Conservation (phyloP, 2,329 filamentous ascomycete genomes). For the Alternaria brassicicola region DNA sequence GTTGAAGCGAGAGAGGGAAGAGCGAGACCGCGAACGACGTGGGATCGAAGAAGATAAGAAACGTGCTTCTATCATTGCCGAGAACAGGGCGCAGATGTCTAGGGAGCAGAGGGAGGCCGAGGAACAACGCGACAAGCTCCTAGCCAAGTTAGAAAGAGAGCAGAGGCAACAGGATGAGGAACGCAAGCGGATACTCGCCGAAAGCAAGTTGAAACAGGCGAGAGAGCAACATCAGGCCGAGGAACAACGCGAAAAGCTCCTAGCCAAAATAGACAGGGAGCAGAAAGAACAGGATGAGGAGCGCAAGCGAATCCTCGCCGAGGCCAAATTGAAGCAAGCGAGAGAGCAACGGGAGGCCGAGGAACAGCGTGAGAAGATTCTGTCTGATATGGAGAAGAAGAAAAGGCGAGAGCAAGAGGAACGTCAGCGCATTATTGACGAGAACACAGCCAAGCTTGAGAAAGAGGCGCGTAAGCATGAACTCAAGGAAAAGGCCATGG, state of each 20-base stretch:
- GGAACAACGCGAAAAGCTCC: conserved; percentile 35
- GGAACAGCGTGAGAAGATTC: conserved; percentile 33
- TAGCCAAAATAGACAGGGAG: conserved; percentile 35
- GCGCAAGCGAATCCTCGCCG: conserved; percentile 37
- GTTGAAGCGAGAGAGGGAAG: conserved; percentile 37
- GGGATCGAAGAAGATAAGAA: conserved; percentile 50
- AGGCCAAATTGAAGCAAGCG: conserved; percentile 36
- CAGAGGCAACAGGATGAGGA: conserved; percentile 37
- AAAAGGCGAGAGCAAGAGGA: conserved; percentile 44
- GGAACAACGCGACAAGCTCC: conserved; percentile 35
- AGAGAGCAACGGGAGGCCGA: conserved; percentile 32
- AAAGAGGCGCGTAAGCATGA: conserved; percentile 36
- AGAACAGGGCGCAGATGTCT: conserved; percentile 39
- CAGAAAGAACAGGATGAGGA: conserved; percentile 38
- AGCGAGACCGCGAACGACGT: conserved; percentile 45
- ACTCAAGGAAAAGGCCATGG: conserved; percentile 32
- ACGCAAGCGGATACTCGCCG: conserved; percentile 38
- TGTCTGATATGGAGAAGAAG: conserved; percentile 49
- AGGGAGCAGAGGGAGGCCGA: conserved; percentile 26
- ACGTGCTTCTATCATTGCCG: conserved; percentile 46
- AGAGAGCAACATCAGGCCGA: conserved; percentile 31
- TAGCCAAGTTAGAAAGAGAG: conserved; percentile 34
- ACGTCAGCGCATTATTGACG: conserved; percentile 37
- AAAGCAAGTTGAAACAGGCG: conserved; percentile 36
- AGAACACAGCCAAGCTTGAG: conserved; percentile 40